A percentile compares a stretch with the other conserved stretches of the same genome.
Evolutionary conservation across 495 filamentous ascomycete species (phyloP).

Genomic region (Neurospora hispaniola): DNA sequence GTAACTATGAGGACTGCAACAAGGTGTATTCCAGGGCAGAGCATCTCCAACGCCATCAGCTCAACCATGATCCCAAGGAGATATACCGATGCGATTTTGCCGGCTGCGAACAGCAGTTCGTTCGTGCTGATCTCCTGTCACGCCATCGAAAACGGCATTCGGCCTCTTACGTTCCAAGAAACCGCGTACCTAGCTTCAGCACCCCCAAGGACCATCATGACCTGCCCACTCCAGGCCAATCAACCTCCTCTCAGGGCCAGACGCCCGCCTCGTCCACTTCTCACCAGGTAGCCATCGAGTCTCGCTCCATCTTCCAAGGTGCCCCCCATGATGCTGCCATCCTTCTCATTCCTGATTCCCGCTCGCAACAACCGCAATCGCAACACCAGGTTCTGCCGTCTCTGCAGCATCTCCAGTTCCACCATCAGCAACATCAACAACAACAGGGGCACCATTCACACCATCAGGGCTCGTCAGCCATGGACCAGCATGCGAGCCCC

Average conservation of each 20-base stretch:
- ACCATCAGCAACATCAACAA: background rate
- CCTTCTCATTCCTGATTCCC: slow-evolving; percentile 33
- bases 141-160: slow-evolving; percentile 91
- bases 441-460: background rate
- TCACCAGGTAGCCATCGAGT: slow-evolving; percentile 19
- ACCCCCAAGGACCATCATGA: slow-evolving; percentile 29
- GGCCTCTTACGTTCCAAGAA: slow-evolving; percentile 78
- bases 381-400: slow-evolving; percentile 9
- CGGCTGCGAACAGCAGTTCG: slow-evolving; percentile 80
- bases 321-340: slow-evolving; percentile 39
- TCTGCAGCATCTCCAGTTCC: background rate
- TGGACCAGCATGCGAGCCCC: background rate
- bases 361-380: slow-evolving; percentile 17
- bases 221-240: slow-evolving; percentile 10
- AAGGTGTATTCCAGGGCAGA: slow-evolving; percentile 94
- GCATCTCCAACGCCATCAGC: slow-evolving; percentile 58
- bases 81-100: slow-evolving; percentile 90
- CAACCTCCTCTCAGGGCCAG: slow-evolving; percentile 10
- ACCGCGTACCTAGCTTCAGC: slow-evolving; percentile 70
- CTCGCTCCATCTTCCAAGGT: slow-evolving; percentile 26
- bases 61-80: slow-evolving; percentile 73
- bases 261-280: slow-evolving; percentile 8
- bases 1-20: slow-evolving; percentile 73
- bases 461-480: background rate
- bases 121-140: slow-evolving; percentile 82